A percentile compares a stretch with the other conserved stretches of the same genome.
Evolutionary conservation across 176 grass and related monocot species (phyloP).

Genomic region (Cenchrus fungigraminus): DNA sequence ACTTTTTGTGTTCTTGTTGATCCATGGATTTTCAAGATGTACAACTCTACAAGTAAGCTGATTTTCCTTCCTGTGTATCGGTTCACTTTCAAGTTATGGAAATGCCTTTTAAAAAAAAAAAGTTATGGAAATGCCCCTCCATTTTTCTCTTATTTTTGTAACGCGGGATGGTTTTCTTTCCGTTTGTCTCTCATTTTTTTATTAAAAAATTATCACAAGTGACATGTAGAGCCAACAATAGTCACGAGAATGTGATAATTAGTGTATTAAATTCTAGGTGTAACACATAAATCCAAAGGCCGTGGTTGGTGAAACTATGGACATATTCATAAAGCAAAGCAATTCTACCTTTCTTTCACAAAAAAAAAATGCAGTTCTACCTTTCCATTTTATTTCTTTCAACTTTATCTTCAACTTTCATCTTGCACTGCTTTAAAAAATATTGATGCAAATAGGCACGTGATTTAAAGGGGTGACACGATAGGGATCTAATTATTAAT

Average conservation of each 20-base stretch:
- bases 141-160: not conserved
- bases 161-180: not conserved
- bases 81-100: no score
- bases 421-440: no score
- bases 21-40: no score
- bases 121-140: not conserved
- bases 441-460: no score
- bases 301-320: not conserved
- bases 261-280: no score
- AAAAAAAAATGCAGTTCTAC: no score
- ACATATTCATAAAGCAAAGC: not conserved
- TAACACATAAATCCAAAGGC: not conserved
- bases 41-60: not conserved
- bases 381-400: not conserved
- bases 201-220: no score
- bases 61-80: not conserved
- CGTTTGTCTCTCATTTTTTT: not conserved
- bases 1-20: not conserved
- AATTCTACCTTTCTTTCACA: no score
- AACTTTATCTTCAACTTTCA: not conserved
- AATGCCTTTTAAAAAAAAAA: not conserved
- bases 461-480: no score
- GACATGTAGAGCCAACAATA: no score
- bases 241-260: no score
- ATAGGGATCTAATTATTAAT: no score